Percentiles rank a stretch among this genome's conserved stretches.
These are phyloP conservation scores for Limtongia smithiae DNA, from an alignment of 805 yeast genomes.

Conservation along the genomic window DNA sequence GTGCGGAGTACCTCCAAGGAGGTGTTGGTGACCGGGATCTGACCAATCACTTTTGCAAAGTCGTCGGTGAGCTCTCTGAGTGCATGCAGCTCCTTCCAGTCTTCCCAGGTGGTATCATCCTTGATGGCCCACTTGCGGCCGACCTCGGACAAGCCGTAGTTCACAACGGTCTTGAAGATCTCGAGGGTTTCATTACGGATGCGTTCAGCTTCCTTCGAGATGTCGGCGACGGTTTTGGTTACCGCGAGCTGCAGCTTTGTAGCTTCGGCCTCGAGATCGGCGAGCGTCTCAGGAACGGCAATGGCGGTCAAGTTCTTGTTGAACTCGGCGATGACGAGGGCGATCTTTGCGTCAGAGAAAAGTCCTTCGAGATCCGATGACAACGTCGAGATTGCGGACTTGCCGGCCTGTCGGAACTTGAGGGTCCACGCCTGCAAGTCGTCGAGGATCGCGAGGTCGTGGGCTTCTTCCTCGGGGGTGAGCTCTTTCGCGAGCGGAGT, in stretches of 20 bases:
- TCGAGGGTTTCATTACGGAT: constrained; percentile 3
- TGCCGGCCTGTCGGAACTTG: constrained; percentile 24
- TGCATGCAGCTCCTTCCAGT: constrained; percentile 13
- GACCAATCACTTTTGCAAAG: constrained; percentile 1
- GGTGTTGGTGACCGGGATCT: constrained; percentile 1
- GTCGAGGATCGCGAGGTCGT: constrained; percentile 2
- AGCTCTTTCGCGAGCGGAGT: constrained; percentile 16
- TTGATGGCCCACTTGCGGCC: constrained; percentile 15
- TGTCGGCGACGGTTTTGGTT: not conserved
- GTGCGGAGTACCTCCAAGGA: not conserved
- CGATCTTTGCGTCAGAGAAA: not conserved
- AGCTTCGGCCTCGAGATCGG: not conserved
- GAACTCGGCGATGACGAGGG: too few relatives aligned
- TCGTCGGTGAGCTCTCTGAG: constrained; percentile 11
- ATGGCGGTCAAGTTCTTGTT: not conserved
- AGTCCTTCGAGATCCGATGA: constrained; percentile 12
- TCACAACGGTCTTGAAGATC: constrained; percentile 10
- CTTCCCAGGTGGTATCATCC: constrained; percentile 14
- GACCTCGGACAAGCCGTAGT: constrained; percentile 11
- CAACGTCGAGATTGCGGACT: constrained; percentile 19
- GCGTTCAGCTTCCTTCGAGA: constrained; percentile 1
- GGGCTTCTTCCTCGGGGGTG: constrained; percentile 8
- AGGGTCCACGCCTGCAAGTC: constrained; percentile 19
- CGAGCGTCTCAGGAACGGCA: too few relatives aligned
- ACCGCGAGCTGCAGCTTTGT: not conserved